Evolutionary conservation across 169 alveolate species (phyloP).

Genomic region (Eimeria brunetti): DNA sequence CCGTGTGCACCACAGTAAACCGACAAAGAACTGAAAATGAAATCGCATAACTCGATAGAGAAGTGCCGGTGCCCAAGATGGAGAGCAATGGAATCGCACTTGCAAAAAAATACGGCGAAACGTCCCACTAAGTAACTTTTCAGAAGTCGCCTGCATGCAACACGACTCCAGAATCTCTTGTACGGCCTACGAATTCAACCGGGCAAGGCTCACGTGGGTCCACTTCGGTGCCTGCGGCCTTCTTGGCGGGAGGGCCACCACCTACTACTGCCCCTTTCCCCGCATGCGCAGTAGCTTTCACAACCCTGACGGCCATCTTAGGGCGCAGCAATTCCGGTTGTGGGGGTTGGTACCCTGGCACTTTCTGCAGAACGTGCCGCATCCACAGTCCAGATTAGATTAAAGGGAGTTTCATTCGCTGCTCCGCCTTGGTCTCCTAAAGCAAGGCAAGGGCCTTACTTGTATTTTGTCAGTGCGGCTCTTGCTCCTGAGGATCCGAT

Average conservation of each 20-base stretch:
- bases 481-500: conserved; percentile 22
- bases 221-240: background rate
- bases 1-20: conserved; percentile 46
- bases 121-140: background rate
- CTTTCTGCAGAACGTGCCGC: conserved; percentile 29
- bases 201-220: background rate
- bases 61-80: background rate
- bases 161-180: too few species aligned
- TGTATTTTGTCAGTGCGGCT: conserved; percentile 13
- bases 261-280: conserved; percentile 21
- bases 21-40: conserved; percentile 40
- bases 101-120: background rate
- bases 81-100: background rate
- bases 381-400: background rate
- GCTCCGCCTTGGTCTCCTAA: background rate
- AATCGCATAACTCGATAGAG: background rate
- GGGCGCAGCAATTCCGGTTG: background rate
- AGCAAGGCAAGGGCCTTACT: conserved; percentile 3
- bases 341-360: conserved; percentile 56
- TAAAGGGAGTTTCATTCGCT: background rate
- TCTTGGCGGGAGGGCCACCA: background rate
- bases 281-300: conserved; percentile 22
- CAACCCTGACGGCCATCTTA: conserved; percentile 46
- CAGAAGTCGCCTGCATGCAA: background rate
- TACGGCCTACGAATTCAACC: background rate